phyloP scores from a whole-genome alignment of 306 rosid genomes.

The Vigna nakashimae region DNA sequence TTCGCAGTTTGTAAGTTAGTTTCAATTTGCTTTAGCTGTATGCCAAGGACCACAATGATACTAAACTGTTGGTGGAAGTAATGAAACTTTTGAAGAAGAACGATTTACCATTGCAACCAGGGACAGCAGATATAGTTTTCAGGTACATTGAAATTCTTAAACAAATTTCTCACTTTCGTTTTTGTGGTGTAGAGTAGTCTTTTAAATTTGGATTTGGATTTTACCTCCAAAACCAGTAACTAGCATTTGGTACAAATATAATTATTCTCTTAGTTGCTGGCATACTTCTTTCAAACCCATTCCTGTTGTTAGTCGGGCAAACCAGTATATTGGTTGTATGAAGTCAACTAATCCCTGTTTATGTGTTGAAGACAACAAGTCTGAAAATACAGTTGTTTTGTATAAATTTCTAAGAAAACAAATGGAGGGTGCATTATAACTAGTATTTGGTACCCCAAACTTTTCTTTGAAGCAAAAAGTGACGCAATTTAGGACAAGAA shows the following conservation, averaged over 20 bases:
- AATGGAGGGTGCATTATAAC: constrained; percentile 18
- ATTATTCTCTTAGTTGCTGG: constrained; percentile 1
- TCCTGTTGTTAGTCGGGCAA: constrained; percentile 10
- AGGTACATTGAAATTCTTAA: constrained; percentile 56
- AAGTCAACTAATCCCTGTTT: constrained; percentile 20
- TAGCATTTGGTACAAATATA: background rate
- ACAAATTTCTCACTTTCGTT: constrained; percentile 31
- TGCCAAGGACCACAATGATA: constrained; percentile 76
- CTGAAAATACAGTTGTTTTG: constrained; percentile 17
- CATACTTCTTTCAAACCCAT: constrained; percentile 12
- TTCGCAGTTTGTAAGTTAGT: constrained; percentile 41
- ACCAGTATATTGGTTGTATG: constrained; percentile 29
- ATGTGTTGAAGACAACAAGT: background rate
- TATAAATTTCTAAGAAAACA: constrained; percentile 13
- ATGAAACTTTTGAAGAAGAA: constrained; percentile 80
- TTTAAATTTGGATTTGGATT: constrained; percentile 24
- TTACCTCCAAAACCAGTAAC: background rate
- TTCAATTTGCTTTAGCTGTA: constrained; percentile 54
- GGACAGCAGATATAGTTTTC: constrained; percentile 95
- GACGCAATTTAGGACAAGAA: constrained; percentile 18
- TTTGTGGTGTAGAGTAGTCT: constrained; percentile 17
- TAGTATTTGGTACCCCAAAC: constrained; percentile 17
- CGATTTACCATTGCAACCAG: constrained; percentile 84
- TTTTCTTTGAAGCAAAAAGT: constrained; percentile 21
- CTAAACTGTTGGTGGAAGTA: constrained; percentile 71